Conservation (phyloP, 345 rosid genomes). For the Boechera divaricarpa region DNA sequence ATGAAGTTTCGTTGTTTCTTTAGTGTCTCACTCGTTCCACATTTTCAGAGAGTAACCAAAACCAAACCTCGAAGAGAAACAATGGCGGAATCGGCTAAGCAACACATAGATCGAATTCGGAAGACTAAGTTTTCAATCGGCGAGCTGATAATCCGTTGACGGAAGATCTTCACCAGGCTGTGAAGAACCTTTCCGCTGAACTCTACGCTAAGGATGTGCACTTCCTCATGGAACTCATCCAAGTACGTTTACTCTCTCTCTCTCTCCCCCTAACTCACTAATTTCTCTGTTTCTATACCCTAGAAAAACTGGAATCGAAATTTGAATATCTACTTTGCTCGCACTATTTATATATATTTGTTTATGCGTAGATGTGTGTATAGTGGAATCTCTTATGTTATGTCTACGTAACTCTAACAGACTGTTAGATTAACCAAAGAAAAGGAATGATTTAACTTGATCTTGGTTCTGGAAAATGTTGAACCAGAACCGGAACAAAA, state of each 20-base stretch:
- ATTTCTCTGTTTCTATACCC: background rate
- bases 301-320: no score
- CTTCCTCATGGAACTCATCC: constrained; percentile 75
- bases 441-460: background rate
- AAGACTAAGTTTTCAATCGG: constrained; percentile 61
- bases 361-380: background rate
- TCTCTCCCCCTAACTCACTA: background rate
- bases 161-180: constrained; percentile 68
- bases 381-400: background rate
- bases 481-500: background rate
- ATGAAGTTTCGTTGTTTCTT: constrained; percentile 25
- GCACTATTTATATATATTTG: no score
- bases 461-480: background rate
- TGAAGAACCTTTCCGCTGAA: constrained; percentile 66
- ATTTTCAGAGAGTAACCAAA: constrained; percentile 13
- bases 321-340: no score
- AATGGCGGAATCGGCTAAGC: constrained; percentile 38
- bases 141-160: constrained; percentile 51
- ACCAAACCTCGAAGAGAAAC: background rate
- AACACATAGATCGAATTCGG: constrained; percentile 63
- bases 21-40: background rate
- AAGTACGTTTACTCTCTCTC: constrained; percentile 42
- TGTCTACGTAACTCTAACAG: background rate
- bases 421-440: background rate
- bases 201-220: constrained; percentile 74